Conservation (phyloP, 108 stramenopile species). For the Seminavis robusta region DNA sequence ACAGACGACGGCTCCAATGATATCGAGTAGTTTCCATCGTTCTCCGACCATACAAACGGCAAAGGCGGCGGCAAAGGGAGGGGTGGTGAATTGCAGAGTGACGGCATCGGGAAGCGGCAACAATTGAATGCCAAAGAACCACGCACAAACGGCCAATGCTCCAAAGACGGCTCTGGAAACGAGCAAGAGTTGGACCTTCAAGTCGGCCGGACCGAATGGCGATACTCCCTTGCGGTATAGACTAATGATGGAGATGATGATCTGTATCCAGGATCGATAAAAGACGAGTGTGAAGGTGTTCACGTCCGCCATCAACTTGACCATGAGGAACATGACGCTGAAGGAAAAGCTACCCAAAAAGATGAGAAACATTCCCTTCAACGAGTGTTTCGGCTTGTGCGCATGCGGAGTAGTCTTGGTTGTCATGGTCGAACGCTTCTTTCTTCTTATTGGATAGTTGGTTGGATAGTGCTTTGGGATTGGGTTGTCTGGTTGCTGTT, state of each 20-base stretch:
- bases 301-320: constrained; percentile 23
- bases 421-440: too few species aligned
- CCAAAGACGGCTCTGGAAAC: constrained; percentile 20
- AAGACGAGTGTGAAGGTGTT: constrained; percentile 35
- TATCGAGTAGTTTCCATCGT: constrained; percentile 23
- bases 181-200: constrained; percentile 15
- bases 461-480: too few species aligned
- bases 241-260: constrained; percentile 7
- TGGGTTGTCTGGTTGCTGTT: too few species aligned
- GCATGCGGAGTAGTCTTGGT: too few species aligned
- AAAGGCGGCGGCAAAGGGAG: constrained; percentile 34
- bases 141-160: constrained; percentile 27
- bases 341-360: constrained; percentile 30
- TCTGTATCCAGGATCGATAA: constrained; percentile 26
- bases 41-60: constrained; percentile 38
- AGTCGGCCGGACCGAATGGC: constrained; percentile 6
- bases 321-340: constrained; percentile 29
- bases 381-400: too few species aligned
- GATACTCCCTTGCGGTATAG: constrained; percentile 1
- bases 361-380: not conserved
- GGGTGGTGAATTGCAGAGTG: constrained; percentile 37
- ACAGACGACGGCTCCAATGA: constrained; percentile 32
- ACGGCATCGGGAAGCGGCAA: constrained; percentile 36
- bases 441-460: too few species aligned
- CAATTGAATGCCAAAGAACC: constrained; percentile 34